Evolutionary conservation across 495 filamentous ascomycete genomes (phyloP).

Genomic region (Pyrenula massariospora): DNA sequence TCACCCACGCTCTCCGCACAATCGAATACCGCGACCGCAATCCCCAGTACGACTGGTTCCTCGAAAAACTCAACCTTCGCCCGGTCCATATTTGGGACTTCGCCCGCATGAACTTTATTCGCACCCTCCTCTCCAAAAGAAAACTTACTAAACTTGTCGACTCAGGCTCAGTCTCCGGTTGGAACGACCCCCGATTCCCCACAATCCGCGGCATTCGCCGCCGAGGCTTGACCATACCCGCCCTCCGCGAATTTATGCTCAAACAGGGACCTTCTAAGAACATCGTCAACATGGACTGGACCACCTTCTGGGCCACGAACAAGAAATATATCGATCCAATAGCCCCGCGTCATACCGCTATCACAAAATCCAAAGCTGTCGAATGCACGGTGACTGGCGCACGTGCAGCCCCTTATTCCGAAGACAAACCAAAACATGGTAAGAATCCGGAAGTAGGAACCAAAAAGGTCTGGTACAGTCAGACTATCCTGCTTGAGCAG

Average conservation of each 20-base stretch:
- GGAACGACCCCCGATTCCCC: slow-evolving; percentile 93
- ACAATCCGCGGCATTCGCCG: slow-evolving; percentile 81
- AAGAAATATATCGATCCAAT: slow-evolving; percentile 92
- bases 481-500: slow-evolving; percentile 68
- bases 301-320: slow-evolving; percentile 84
- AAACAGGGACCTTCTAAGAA: slow-evolving; percentile 86
- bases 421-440: slow-evolving; percentile 71
- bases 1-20: slow-evolving; percentile 64
- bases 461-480: slow-evolving; percentile 72
- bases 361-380: slow-evolving; percentile 55
- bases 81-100: slow-evolving; percentile 96
- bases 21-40: slow-evolving; percentile 98
- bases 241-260: slow-evolving; percentile 82
- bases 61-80: slow-evolving; percentile 74
- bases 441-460: slow-evolving; percentile 70
- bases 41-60: slow-evolving; percentile 94
- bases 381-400: slow-evolving; percentile 58
- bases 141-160: slow-evolving; percentile 94
- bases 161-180: slow-evolving; percentile 73
- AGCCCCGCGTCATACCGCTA: slow-evolving; percentile 72
- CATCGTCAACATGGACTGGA: slow-evolving; percentile 86
- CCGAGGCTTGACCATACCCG: slow-evolving; percentile 83
- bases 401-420: slow-evolving; percentile 48
- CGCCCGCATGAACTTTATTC: slow-evolving; percentile 89
- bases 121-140: slow-evolving; percentile 82